Base-by-base conservation (phyloP, 495 filamentous ascomycete species). In the Aspergillus bridgeri region DNA sequence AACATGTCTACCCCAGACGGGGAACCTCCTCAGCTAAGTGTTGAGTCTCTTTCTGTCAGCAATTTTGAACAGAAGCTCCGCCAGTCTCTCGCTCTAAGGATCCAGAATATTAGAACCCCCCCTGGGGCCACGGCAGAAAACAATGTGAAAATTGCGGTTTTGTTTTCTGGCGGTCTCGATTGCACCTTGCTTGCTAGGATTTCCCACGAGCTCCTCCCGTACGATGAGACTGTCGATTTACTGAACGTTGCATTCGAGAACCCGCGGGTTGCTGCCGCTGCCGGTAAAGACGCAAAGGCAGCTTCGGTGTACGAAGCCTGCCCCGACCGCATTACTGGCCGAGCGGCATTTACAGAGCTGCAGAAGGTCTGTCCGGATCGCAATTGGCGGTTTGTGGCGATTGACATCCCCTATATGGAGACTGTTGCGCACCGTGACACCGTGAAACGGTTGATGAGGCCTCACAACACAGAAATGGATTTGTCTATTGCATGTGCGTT, bases 391-490 rank as follows among this genome's bases (percentile, higher is more conserved):
- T 94, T 99, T 65, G 76, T 97, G 18, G 73, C 77, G 23, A 88
- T 99, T 50, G 86, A 99, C 63, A 77, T 99, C 24, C 86, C 94
- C 0, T 96, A 92, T 63, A 62, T 77, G 13, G 90, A 96, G 58
- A 88, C 87, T 0, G 59, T 86, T 46, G 75, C 79, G 3, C 90
- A 96, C 64, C 85, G 91, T 48, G 63, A 79, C 6, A 77, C 74
- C 6, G 80, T 98, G 3, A 81, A 90, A 42, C 80, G 82, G 2
- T 80, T 99, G 15, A 94, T 98, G 64, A 81, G 87, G 63, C 94
- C 94, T 0, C 94, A 98, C 70, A 91, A 96, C 64, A 98, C 94
- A 0, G 95, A 97, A 69, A 99, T 99, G 94, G 94, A 99, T 65
- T 80, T 97, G 3, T 98, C 95, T n/a, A 98, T 99, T 62, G 89